Evolutionary conservation across 2,329 filamentous ascomycete species (phyloP).

Genomic region (Gliomastix tumulicola): DNA sequence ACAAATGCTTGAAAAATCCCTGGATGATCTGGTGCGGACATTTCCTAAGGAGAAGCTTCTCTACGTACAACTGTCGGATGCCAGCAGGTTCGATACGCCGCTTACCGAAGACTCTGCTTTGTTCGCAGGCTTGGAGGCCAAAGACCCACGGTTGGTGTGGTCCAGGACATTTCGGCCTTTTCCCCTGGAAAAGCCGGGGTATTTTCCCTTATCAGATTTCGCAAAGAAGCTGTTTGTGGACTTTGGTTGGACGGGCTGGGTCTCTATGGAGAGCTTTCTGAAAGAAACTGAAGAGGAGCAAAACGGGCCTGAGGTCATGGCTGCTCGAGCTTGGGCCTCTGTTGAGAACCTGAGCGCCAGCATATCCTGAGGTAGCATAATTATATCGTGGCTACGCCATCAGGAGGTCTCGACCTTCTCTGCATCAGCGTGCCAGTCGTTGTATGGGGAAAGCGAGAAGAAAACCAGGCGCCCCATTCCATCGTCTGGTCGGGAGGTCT

Average conservation of each 20-base stretch:
- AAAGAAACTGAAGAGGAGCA: not conserved
- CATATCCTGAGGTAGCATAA: too few relatives aligned
- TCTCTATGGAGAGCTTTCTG: not conserved
- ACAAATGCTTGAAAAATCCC: not conserved
- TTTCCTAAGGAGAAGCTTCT: not conserved
- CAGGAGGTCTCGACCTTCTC: too few relatives aligned
- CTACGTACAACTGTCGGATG: not conserved
- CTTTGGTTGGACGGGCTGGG: not conserved
- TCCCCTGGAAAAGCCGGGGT: not conserved
- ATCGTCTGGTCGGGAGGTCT: too few relatives aligned
- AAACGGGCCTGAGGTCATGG: not conserved
- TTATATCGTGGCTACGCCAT: too few relatives aligned
- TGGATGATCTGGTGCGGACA: not conserved
- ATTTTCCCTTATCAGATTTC: not conserved
- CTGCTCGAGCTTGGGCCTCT: not conserved
- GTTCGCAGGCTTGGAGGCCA: not conserved
- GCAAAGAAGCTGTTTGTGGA: not conserved
- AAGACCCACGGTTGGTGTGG: not conserved
- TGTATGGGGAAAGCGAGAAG: too few relatives aligned
- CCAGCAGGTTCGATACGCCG: not conserved
- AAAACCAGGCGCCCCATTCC: too few relatives aligned
- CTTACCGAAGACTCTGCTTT: not conserved
- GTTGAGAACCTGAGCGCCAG: too few relatives aligned
- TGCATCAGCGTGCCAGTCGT: too few relatives aligned
- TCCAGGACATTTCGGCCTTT: not conserved